Evolutionary conservation across 2,329 filamentous ascomycete species (phyloP).

Genomic region (Capronia coronata): DNA sequence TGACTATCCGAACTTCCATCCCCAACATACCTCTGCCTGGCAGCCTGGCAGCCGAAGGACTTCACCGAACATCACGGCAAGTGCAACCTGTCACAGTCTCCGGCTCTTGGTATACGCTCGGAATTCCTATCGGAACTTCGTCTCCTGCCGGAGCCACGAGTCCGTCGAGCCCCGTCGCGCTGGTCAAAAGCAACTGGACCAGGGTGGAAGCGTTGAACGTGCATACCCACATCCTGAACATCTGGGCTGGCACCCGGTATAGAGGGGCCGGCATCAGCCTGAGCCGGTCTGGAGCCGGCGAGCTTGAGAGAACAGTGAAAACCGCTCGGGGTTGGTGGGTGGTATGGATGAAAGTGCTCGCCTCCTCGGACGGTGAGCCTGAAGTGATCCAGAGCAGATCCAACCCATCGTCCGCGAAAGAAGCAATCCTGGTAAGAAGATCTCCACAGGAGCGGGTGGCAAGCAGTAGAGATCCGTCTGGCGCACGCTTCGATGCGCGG

Average conservation of each 20-base stretch:
- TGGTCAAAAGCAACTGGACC: slow-evolving; percentile 21
- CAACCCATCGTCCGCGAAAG: slow-evolving; percentile 27
- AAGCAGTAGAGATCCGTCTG: slow-evolving; percentile 31
- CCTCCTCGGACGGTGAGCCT: slow-evolving; percentile 10
- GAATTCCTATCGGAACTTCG: slow-evolving; percentile 22
- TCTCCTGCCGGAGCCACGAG: slow-evolving; percentile 8
- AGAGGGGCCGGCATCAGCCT: background rate
- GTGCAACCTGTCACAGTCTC: slow-evolving; percentile 18
- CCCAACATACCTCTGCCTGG: slow-evolving; percentile 57
- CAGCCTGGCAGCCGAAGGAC: slow-evolving; percentile 26
- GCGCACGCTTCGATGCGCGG: slow-evolving; percentile 31
- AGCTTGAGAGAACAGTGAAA: slow-evolving; percentile 57
- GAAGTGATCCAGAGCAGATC: background rate
- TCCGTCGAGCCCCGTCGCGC: background rate
- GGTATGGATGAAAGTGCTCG: slow-evolving; percentile 52
- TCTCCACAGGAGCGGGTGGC: slow-evolving; percentile 36
- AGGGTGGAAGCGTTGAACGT: slow-evolving; percentile 57
- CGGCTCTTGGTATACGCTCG: slow-evolving; percentile 28
- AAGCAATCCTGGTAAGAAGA: slow-evolving; percentile 44
- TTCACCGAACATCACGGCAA: slow-evolving; percentile 12
- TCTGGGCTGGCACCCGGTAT: slow-evolving; percentile 46
- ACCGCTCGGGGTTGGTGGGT: slow-evolving; percentile 62
- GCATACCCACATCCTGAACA: slow-evolving; percentile 54
- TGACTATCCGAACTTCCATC: slow-evolving; percentile 56
- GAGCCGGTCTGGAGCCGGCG: slow-evolving; percentile 33